Percentiles rank a stretch among this genome's conserved stretches.
Evolutionary conservation across 2,329 filamentous ascomycete species (phyloP).

Genomic region (Fusarium miscanthi): DNA sequence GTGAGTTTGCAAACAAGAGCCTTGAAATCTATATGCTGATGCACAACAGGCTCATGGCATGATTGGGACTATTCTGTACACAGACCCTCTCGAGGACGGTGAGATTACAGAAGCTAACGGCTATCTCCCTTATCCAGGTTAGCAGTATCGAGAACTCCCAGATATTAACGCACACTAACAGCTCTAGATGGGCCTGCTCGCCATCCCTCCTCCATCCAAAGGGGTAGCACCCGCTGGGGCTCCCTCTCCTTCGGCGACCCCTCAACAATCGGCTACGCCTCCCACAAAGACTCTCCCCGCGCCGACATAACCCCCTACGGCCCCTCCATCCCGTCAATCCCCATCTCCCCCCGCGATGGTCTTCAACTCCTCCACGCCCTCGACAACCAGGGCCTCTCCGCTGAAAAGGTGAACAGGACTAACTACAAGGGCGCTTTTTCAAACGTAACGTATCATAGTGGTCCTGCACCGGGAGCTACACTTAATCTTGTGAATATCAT

Average conservation of each 20-base stretch:
- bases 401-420: constrained; percentile 14
- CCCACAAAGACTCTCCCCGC: constrained; percentile 29
- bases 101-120: constrained; percentile 35
- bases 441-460: constrained; percentile 27
- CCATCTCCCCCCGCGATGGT: constrained; percentile 26
- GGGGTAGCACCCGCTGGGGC: constrained; percentile 34
- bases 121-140: constrained; percentile 23
- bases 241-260: constrained; percentile 36
- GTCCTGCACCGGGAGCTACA: constrained; percentile 17
- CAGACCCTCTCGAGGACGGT: constrained; percentile 16
- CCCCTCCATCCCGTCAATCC: constrained; percentile 26
- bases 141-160: neutral
- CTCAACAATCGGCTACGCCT: constrained; percentile 37
- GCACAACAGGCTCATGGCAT: constrained; percentile 4
- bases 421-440: constrained; percentile 33
- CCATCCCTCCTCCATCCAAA: constrained; percentile 32
- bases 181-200: constrained; percentile 25
- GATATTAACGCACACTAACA: neutral
- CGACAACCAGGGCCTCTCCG: constrained; percentile 9
- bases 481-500: constrained; percentile 25
- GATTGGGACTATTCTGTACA: constrained; percentile 29
- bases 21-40: neutral
- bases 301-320: constrained; percentile 27
- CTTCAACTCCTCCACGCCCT: constrained; percentile 20
- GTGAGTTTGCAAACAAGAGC: neutral